Percentiles rank a stretch among this genome's conserved stretches.
Evolutionary conservation across 331 rosid species (phyloP).

Genomic region (Malus hybrid): DNA sequence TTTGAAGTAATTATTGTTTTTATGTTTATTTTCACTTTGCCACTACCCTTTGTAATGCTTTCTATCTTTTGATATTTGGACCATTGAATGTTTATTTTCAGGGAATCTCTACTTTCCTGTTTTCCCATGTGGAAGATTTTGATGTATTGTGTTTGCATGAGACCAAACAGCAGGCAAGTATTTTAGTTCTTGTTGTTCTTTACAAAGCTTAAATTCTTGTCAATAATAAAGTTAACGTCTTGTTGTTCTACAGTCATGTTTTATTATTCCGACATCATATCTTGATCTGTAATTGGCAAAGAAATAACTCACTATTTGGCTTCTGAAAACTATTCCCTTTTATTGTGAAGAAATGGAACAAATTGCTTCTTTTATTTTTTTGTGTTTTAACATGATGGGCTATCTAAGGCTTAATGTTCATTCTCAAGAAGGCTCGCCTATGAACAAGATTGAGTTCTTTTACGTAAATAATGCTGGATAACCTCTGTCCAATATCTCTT

Average conservation of each 20-base stretch:
- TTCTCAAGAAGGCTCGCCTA: background rate
- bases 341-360: too few species aligned
- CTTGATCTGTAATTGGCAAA: background rate
- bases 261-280: background rate
- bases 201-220: background rate
- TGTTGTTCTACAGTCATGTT: background rate
- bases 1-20: too few species aligned
- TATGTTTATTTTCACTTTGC: too few species aligned
- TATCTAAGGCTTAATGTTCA: background rate
- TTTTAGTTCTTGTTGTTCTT: background rate
- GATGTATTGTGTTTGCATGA: conserved; percentile 89
- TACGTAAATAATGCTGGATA: background rate
- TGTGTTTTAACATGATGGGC: background rate
- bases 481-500: background rate
- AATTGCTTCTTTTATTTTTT: background rate
- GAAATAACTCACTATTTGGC: background rate
- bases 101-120: conserved; percentile 68
- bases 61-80: too few species aligned
- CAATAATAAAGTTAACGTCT: background rate
- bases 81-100: background rate
- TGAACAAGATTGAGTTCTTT: background rate
- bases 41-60: too few species aligned
- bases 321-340: background rate
- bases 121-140: conserved; percentile 75
- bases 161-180: conserved; percentile 83